Conservation (phyloP, 78 protist genomes). For the Guillardia theta region DNA sequence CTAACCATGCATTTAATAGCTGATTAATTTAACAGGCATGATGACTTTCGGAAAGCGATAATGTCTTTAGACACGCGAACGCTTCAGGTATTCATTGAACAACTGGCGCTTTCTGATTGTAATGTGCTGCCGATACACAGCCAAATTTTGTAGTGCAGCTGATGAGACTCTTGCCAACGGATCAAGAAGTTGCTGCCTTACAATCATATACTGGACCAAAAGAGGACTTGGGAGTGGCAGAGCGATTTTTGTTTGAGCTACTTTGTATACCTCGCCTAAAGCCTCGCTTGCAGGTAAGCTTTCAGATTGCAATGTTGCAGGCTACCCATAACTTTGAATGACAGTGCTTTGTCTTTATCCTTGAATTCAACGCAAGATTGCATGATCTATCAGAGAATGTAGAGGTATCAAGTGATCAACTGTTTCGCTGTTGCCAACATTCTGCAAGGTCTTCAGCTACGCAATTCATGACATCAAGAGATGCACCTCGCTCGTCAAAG, state of each 20-base stretch:
- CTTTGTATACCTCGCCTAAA: conserved; percentile 27
- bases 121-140: too few species aligned
- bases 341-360: conserved; percentile 34
- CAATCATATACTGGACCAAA: conserved; percentile 40
- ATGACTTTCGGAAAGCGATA: neutral
- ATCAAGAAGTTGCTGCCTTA: conserved; percentile 36
- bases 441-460: conserved; percentile 27
- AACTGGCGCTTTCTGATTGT: too few species aligned
- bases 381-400: conserved; percentile 38
- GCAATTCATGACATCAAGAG: conserved; percentile 19
- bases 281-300: conserved; percentile 39
- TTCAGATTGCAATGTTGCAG: too few species aligned
- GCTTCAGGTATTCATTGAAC: too few species aligned
- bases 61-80: neutral
- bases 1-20: too few species aligned
- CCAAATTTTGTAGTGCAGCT: conserved; percentile 11
- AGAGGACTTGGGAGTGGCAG: conserved; percentile 25
- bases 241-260: conserved; percentile 33
- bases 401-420: too few species aligned
- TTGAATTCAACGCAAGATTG: conserved; percentile 43
- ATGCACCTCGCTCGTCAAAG: neutral
- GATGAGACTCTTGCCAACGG: neutral
- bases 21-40: too few species aligned
- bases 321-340: too few species aligned
- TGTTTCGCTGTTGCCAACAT: too few species aligned